These are phyloP conservation scores for Mucor lusitanicus DNA, from an alignment of 371 early-diverging fungal genomes.

Conservation along the genomic window DNA sequence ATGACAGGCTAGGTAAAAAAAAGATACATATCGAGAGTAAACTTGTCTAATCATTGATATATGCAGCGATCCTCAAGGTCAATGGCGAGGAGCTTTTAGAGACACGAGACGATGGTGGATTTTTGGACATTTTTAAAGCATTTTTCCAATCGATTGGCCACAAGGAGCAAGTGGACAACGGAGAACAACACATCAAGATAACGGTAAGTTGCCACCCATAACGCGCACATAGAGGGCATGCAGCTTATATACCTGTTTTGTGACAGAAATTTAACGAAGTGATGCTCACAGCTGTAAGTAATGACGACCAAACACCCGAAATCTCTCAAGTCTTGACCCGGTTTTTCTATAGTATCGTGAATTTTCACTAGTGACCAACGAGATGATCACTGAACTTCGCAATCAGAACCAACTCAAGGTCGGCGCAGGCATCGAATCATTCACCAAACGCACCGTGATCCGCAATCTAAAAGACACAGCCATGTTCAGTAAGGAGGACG, in stretches of 20 bases:
- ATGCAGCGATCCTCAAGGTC: slow-evolving; percentile 81
- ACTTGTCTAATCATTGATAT: neutral
- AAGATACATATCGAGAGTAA: too few species aligned
- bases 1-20: neutral
- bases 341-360: slow-evolving; percentile 64
- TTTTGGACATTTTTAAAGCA: slow-evolving; percentile 78
- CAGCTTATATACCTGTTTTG: neutral
- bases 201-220: slow-evolving; percentile 39
- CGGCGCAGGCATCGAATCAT: slow-evolving; percentile 90
- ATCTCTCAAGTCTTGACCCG: too few species aligned
- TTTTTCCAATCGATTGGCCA: slow-evolving; percentile 76
- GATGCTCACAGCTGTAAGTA: slow-evolving; percentile 74
- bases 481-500: slow-evolving; percentile 83
- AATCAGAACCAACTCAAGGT: slow-evolving; percentile 89
- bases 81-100: slow-evolving; percentile 88
- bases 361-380: slow-evolving; percentile 82
- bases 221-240: too few species aligned
- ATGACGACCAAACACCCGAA: too few species aligned
- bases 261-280: slow-evolving; percentile 83
- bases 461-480: slow-evolving; percentile 76
- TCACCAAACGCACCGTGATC: slow-evolving; percentile 86
- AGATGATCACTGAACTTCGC: slow-evolving; percentile 79
- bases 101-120: slow-evolving; percentile 88
- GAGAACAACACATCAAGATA: slow-evolving; percentile 51
- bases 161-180: slow-evolving; percentile 57